A percentile compares a stretch with the other conserved stretches of the same genome.
Conservation (phyloP, 2,329 filamentous ascomycete species). For the Rhexocercosporidium sp. region DNA sequence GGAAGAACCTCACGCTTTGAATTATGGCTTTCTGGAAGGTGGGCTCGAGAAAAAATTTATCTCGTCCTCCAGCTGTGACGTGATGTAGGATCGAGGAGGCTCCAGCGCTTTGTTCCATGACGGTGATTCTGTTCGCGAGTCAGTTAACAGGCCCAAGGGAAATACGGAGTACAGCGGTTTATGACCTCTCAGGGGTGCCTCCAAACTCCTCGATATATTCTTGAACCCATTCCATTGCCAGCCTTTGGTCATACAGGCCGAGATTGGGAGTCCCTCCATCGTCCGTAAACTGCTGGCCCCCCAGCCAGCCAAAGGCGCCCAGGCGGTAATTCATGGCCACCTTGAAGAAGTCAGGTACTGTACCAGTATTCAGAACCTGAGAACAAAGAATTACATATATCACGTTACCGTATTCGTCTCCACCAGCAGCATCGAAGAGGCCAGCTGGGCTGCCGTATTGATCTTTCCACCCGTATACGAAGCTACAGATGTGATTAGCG, state of each 20-base stretch:
- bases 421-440: constrained; percentile 3
- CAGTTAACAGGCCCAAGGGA: not conserved
- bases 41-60: constrained; percentile 23
- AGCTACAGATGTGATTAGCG: not conserved
- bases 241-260: constrained; percentile 1
- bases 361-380: not conserved
- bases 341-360: not conserved
- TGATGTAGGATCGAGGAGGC: constrained; percentile 40
- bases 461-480: constrained; percentile 12
- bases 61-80: constrained; percentile 54
- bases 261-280: constrained; percentile 11
- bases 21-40: constrained; percentile 48
- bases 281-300: not conserved
- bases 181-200: not conserved
- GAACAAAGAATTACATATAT: not conserved
- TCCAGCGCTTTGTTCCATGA: constrained; percentile 13
- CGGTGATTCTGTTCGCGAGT: not conserved
- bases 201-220: constrained; percentile 1
- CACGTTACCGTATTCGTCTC: not conserved
- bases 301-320: constrained; percentile 6
- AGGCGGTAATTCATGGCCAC: constrained; percentile 5
- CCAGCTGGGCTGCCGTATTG: constrained; percentile 8
- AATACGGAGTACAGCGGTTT: not conserved
- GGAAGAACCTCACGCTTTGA: constrained; percentile 37
- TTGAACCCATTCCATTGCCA: constrained; percentile 11